These are phyloP conservation scores for Beauveria asiatica DNA, from an alignment of 2,329 filamentous ascomycete genomes.

Conservation along the genomic window DNA sequence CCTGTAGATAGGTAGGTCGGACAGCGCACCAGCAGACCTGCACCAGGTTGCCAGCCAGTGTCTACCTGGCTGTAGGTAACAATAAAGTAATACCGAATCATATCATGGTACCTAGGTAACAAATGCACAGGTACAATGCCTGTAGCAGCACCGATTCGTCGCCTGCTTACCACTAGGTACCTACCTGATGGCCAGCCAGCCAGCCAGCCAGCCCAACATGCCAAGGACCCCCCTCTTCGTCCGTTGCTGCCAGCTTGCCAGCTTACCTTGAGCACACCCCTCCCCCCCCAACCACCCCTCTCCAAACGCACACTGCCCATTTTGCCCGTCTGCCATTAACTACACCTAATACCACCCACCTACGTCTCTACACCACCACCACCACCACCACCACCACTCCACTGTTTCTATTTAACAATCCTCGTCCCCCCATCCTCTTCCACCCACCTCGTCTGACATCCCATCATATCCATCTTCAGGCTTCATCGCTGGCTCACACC, in stretches of 20 bases:
- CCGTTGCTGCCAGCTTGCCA: not conserved
- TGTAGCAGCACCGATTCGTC: not conserved
- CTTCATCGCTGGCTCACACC: conserved; percentile 22
- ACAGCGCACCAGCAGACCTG: not conserved
- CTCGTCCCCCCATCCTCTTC: conserved; percentile 12
- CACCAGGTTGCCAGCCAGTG: not conserved
- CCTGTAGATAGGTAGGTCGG: not conserved
- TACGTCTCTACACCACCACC: not conserved
- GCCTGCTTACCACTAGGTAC: not conserved
- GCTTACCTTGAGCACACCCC: not conserved
- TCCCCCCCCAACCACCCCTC: not conserved
- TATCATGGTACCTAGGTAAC: not conserved
- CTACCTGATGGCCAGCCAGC: not conserved
- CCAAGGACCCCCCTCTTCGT: not conserved
- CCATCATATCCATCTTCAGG: conserved; percentile 11
- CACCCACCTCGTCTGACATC: conserved; percentile 15
- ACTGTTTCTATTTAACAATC: conserved; percentile 11
- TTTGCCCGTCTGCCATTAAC: not conserved
- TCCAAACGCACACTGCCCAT: not conserved
- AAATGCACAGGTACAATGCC: not conserved
- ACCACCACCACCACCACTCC: not conserved
- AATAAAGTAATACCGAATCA: too few species aligned
- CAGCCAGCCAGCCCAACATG: not conserved
- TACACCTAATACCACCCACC: not conserved
- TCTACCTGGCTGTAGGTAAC: too few species aligned